Evolutionary conservation across 495 filamentous ascomycete species (phyloP).

Genomic region (Lichenothelia convexa): DNA sequence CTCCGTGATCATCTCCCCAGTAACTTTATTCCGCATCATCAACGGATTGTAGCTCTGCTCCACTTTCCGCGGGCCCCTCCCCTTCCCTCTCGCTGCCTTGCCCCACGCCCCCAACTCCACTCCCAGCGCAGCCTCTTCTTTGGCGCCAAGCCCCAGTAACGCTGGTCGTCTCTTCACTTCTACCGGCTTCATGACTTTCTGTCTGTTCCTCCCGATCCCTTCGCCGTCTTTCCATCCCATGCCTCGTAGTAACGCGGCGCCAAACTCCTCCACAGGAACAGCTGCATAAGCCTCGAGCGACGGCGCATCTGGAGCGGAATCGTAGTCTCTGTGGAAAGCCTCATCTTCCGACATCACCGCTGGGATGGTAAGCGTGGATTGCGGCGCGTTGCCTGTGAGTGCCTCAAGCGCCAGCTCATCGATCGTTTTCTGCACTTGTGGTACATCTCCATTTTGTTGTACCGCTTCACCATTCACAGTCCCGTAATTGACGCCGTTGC

Average conservation of each 20-base stretch:
- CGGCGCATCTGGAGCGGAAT: slow-evolving; percentile 33
- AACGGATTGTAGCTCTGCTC: slow-evolving; percentile 49
- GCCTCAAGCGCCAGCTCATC: slow-evolving; percentile 71
- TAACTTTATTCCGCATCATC: slow-evolving; percentile 43
- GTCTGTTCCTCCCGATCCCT: slow-evolving; percentile 37
- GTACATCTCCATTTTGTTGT: not conserved
- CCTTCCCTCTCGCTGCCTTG: slow-evolving; percentile 42
- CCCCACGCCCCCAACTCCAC: slow-evolving; percentile 63
- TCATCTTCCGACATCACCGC: slow-evolving; percentile 43
- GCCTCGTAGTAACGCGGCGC: slow-evolving; percentile 65
- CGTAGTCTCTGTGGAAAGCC: slow-evolving; percentile 48
- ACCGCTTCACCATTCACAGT: not conserved
- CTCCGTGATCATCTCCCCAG: slow-evolving; percentile 46
- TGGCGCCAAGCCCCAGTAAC: slow-evolving; percentile 71
- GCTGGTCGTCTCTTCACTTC: slow-evolving; percentile 51
- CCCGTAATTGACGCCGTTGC: not conserved
- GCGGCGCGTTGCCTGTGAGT: slow-evolving; percentile 42
- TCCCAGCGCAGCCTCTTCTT: slow-evolving; percentile 48
- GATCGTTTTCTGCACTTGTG: slow-evolving; percentile 18
- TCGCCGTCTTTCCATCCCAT: slow-evolving; percentile 94
- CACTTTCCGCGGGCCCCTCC: slow-evolving; percentile 30
- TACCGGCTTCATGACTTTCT: slow-evolving; percentile 25
- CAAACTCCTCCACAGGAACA: slow-evolving; percentile 87
- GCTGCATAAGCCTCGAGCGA: slow-evolving; percentile 70
- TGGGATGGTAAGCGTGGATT: slow-evolving; percentile 44